A percentile compares a stretch with the other conserved stretches of the same genome.
phyloP scores from a whole-genome alignment of 2,329 filamentous ascomycete genomes.

The Aspergillus floridensis region DNA sequence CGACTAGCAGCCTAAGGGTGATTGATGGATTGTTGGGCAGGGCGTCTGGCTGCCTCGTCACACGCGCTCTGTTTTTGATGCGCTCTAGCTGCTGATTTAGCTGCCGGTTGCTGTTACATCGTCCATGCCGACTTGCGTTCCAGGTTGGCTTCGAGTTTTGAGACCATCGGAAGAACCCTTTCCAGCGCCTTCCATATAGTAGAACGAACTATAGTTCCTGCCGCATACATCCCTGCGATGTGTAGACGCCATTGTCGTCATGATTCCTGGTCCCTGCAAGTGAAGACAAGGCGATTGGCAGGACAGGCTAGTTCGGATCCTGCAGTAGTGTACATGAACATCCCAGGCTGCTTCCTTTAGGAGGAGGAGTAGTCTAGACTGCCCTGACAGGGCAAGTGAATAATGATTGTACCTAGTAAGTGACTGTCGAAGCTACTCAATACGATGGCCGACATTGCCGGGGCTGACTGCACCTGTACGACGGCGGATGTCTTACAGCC shows the following conservation, averaged over 20 bases:
- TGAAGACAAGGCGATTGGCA: background rate
- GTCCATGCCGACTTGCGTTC: background rate
- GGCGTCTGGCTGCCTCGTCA: background rate
- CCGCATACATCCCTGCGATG: background rate
- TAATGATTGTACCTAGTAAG: background rate
- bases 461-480: background rate
- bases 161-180: background rate
- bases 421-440: background rate
- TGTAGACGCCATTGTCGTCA: background rate
- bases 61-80: background rate
- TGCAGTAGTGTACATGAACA: background rate
- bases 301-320: background rate
- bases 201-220: background rate
- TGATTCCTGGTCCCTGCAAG: background rate
- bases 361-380: background rate
- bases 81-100: background rate
- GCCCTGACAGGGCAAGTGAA: background rate
- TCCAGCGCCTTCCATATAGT: background rate
- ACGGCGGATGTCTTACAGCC: conserved; percentile 12
- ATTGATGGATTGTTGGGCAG: background rate
- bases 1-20: background rate
- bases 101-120: background rate
- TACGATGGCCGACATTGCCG: background rate
- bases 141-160: background rate
- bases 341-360: background rate